phyloP scores from a whole-genome alignment of 2,329 filamentous ascomycete genomes.

The Harringtonia aguacate region DNA sequence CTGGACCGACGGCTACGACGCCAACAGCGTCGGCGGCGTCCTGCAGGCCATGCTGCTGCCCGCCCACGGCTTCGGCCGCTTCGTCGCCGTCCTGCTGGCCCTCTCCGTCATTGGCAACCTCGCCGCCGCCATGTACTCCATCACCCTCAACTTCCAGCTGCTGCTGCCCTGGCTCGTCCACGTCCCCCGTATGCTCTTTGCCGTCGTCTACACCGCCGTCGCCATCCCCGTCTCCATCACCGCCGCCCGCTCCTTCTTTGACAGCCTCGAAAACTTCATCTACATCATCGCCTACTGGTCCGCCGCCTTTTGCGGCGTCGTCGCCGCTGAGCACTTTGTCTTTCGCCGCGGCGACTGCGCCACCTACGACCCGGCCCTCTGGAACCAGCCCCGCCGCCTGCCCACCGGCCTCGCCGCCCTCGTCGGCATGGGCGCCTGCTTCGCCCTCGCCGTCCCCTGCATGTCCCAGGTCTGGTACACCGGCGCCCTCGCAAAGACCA shows the following conservation, averaged over 20 bases:
- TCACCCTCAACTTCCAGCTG: conserved; percentile 50
- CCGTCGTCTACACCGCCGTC: conserved; percentile 25
- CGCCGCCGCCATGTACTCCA: conserved; percentile 48
- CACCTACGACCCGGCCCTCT: conserved; percentile 13
- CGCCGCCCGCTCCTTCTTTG: conserved; percentile 27
- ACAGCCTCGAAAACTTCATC: conserved; percentile 32
- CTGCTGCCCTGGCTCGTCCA: conserved; percentile 24
- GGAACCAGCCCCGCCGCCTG: conserved; percentile 15
- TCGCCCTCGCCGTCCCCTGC: conserved; percentile 24
- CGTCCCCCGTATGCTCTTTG: conserved; percentile 30
- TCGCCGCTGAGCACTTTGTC: conserved; percentile 21
- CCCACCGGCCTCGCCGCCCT: conserved; percentile 18
- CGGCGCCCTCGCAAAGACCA: conserved; percentile 29
- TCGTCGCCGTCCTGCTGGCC: conserved; percentile 47
- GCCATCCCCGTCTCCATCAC: conserved; percentile 29
- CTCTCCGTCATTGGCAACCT: conserved; percentile 50
- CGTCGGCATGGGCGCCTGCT: conserved; percentile 9
- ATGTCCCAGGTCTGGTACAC: conserved; percentile 33
- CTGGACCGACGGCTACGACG: conserved; percentile 41
- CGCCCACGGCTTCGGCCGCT: conserved; percentile 50
- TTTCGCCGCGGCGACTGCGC: conserved; percentile 14
- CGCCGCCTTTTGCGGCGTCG: conserved; percentile 28
- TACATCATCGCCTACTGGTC: conserved; percentile 35
- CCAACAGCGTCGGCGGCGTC: conserved; percentile 44
- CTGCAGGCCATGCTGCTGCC: conserved; percentile 48